Evolutionary conservation across 108 stramenopile genomes (phyloP).

Genomic region (Parmales sp.): DNA sequence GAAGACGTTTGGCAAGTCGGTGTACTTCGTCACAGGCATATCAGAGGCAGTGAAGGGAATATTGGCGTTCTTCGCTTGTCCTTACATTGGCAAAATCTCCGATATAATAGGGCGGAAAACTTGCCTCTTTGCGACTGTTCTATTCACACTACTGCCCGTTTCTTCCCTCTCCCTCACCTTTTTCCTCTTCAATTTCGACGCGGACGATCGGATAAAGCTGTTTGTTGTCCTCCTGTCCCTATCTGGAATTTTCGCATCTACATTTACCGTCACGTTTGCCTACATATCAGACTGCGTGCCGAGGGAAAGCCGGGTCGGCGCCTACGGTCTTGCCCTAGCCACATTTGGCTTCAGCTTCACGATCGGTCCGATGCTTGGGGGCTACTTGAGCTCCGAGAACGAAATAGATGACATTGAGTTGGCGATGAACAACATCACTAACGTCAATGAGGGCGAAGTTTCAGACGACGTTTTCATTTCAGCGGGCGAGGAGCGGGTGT

Average conservation of each 20-base stretch:
- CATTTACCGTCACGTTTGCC: conserved; percentile 93
- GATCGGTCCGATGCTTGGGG: conserved; percentile 89
- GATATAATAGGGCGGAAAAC: conserved; percentile 68
- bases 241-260: conserved; percentile 81
- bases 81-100: conserved; percentile 74
- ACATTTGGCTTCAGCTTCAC: conserved; percentile 89
- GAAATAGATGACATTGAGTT: conserved; percentile 8
- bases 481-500: conserved; percentile 50
- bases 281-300: conserved; percentile 89
- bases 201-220: conserved; percentile 23
- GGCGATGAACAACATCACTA: not conserved
- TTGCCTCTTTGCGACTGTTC: conserved; percentile 76
- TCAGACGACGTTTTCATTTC: conserved; percentile 24
- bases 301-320: conserved; percentile 71
- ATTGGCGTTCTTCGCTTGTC: conserved; percentile 83
- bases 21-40: conserved; percentile 70
- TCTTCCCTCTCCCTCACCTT: conserved; percentile 72
- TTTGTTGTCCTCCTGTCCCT: conserved; percentile 64
- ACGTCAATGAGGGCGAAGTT: not conserved
- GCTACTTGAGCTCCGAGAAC: conserved; percentile 46
- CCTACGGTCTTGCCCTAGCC: conserved; percentile 91
- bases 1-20: conserved; percentile 44
- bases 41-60: conserved; percentile 82
- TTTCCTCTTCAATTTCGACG: not conserved
- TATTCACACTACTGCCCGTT: conserved; percentile 80